Base-by-base conservation (phyloP, 768 basidiomycete species). In the Boletellus emodensis region DNA sequence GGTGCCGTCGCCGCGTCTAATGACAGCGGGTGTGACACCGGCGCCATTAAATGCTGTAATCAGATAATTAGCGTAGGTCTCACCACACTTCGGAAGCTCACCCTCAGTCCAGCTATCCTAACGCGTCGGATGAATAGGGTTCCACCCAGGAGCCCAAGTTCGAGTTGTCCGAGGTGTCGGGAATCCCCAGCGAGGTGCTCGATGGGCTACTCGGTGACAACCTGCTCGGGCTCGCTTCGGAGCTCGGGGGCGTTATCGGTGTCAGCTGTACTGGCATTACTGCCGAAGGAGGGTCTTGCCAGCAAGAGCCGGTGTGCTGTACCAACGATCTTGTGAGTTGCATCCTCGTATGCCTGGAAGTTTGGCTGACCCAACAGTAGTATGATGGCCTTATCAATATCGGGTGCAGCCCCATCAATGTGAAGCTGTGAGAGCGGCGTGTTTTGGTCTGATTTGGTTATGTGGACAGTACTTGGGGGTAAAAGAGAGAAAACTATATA, bases 331-430 rank as follows among this genome's bases (percentile, higher is more conserved):
- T 53, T 37, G 60, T 57, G 18, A 24, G 53, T 44, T 1, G 10
- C 9, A 17, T 30, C 7, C 20, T 3, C 17, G 28, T 14, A 33
- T 14, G n/a, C 2, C 14, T 12, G 24, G n/a, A 14, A 7, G 5
- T 20, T 22, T 17, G 3, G 36, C 51, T 46, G 17, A 33, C 24
- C 6, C 24, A 2, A 13, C 32, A 0, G 5, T 20, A 61, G 30
- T 30, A 30, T 30, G 30, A 24, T 11, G 51, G 51, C 22, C 5
- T 53, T 10, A 6, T 61, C 53, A 53, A 54, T 6, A 0, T 55
- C 7, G 56, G 60, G 17, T 61, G 60, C 52, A 57, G 10, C 44
- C 60, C 60, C 39, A 10, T 61, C 41, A 46, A 20, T 20, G 39
- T 40, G 30, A 33, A 24, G 20, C 18, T 47, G 7, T 47, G 38